A percentile compares a stretch with the other conserved stretches of the same genome.
Conservation (phyloP, 2,329 filamentous ascomycete species). For the Calonectria naviculata region DNA sequence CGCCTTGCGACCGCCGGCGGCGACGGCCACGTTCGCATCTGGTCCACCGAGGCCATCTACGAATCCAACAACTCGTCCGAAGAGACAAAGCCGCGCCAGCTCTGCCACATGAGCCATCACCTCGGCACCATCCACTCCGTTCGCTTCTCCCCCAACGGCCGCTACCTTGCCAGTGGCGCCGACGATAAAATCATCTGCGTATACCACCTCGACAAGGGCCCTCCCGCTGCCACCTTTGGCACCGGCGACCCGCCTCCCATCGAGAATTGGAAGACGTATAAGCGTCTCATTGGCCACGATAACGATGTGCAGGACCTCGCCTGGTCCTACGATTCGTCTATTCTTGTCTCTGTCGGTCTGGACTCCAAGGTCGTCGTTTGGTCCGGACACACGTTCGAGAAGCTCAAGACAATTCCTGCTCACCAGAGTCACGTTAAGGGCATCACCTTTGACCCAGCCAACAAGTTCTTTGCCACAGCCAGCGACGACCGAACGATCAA, state of each 20-base stretch:
- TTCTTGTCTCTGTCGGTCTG: slow-evolving; percentile 93
- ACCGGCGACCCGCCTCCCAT: slow-evolving; percentile 91
- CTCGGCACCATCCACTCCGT: slow-evolving; percentile 98
- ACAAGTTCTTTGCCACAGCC: slow-evolving; percentile 99
- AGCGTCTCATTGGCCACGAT: slow-evolving; percentile 93
- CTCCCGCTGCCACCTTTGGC: slow-evolving; percentile 85
- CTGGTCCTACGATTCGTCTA: slow-evolving; percentile 96
- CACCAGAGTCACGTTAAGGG: slow-evolving; percentile 99
- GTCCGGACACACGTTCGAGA: slow-evolving; percentile 98
- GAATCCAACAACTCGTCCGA: slow-evolving; percentile 77
- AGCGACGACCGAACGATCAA: slow-evolving; percentile 98
- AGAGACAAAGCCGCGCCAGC: slow-evolving; percentile 85
- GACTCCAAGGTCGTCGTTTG: slow-evolving; percentile 99
- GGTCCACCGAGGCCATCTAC: slow-evolving; percentile 95
- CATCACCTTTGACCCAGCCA: slow-evolving; percentile 97
- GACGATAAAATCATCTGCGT: slow-evolving; percentile 99
- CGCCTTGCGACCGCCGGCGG: slow-evolving; percentile 94
- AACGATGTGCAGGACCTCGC: slow-evolving; percentile 98
- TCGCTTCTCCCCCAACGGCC: slow-evolving; percentile 93
- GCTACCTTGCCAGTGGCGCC: slow-evolving; percentile 95
- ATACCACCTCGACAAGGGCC: slow-evolving; percentile 87
- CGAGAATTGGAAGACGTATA: slow-evolving; percentile 98
- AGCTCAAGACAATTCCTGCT: slow-evolving; percentile 90
- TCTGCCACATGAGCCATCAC: slow-evolving; percentile 98
- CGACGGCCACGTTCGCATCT: slow-evolving; percentile 97